Evolutionary conservation across 139 green algal species (phyloP), one percentile per base, ranked within the genome.

Genomic region (Volvox reticuliferus): DNA sequence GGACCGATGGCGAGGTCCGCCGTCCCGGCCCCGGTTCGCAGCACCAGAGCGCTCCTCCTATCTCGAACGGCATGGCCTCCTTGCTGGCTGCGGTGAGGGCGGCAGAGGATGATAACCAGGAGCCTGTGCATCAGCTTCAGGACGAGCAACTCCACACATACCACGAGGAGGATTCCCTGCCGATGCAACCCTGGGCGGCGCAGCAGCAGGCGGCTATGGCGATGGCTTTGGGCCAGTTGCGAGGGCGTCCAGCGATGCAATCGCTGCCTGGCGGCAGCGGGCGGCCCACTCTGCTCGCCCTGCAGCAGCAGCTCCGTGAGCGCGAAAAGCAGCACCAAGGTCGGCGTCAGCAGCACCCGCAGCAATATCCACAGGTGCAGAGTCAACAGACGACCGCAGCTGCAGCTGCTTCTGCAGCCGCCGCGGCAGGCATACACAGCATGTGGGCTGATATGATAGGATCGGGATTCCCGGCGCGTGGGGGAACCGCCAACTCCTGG

Each of bases 221-320:
- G 5, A 9, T 55, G 44, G 9, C 44, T 55, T 21, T 36, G 26
- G 2, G 22, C 12, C 36, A 73, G 3, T 12, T 22, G 28, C 19
- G 35, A 73, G 65, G 65, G 21, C 65, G 21, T 30, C 16, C 65
- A 24, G 65, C 12, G 24, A 28, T 24, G 9, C 65, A 73, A 12
- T 16, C 21, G 65, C 65, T 9, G 12, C 6, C 62, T 36, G 71
- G 71, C 71, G 71, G 71, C 21, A 9, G 71, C 61, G 61, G 24
- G 62, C 82, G 17, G 6, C 22, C 32, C 12, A 36, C 32, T 30
- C 22, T 79, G 37, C 55, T 82, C 20, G 21, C 62, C n/a, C 55
- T 83, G 44, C 89, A 92, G 73, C 82, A 89, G 78, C 82, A 92
- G 69, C 81, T 67, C 12, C 32, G 67, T 26, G 79, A 92, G 55